Conservation (phyloP, 2,329 filamentous ascomycete genomes). For the Aureobasidium sp. region DNA sequence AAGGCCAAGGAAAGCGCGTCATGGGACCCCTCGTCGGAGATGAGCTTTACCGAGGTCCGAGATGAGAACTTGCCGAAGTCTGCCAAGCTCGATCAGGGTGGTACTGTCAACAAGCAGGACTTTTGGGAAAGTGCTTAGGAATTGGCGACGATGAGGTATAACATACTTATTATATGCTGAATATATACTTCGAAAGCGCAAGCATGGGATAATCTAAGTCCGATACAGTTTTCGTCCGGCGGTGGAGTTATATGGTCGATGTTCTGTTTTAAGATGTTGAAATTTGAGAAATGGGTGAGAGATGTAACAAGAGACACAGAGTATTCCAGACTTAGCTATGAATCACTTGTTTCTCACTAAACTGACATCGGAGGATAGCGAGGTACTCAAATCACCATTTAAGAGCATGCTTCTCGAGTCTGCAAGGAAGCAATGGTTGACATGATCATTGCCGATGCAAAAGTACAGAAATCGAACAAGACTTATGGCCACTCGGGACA, state of each 20-base stretch:
- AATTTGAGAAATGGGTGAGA: neutral
- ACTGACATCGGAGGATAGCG: no score
- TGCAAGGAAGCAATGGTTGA: no score
- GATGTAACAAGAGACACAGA: accelerated
- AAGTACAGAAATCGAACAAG: neutral
- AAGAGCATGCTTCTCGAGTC: no score
- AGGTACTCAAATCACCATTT: no score
- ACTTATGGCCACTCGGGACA: neutral
- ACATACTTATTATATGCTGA: neutral
- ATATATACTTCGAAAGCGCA: accelerated
- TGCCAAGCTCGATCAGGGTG: no score
- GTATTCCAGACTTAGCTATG: no score
- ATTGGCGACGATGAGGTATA: neutral
- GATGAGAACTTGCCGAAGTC: no score
- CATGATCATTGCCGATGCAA: neutral
- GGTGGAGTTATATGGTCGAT: neutral
- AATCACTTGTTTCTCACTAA: no score
- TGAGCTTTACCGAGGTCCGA: no score
- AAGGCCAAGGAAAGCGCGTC: no score
- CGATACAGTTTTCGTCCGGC: neutral
- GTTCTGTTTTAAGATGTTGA: neutral
- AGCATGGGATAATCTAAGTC: neutral
- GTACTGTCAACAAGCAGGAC: no score
- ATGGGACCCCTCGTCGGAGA: no score
- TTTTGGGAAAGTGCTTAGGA: neutral